Base-by-base conservation (phyloP, 306 rosid species). In the Sindora glabra region DNA sequence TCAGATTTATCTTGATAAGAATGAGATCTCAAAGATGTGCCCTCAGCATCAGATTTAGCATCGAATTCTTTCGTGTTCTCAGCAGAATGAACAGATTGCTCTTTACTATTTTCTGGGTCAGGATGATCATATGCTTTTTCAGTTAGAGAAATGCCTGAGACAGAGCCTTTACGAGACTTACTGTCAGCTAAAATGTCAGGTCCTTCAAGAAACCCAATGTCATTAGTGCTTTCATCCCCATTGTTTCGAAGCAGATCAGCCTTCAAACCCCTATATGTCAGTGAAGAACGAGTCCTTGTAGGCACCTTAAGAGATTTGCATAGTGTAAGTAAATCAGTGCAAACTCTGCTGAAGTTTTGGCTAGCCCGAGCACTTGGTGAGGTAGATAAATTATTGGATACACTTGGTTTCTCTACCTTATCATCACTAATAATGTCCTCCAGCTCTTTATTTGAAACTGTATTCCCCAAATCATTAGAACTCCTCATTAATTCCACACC, bases 231-330 rank as follows among this genome's bases (percentile, higher is more conserved):
- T 46, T 54, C 83, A 22, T 17, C 65, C 67, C 59, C 83, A 26
- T 17, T 30, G 54, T 66, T 72, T 59, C 24, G 62, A 57, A 47
- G 56, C 3, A 71, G 53, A 62, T 61, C 81, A 67, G 62, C 74
- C 79, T 83, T 85, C 56, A 71, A 50, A 76, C 46, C 59, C 78
- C 72, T 91, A 44, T 54, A 54, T 3, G 71, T 42, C 75, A 79
- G 64, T 30, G 87, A 77, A 39, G 96, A 81, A 48, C 98, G 96
- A 1, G 62, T 83, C 72, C 68, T 85, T 14, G 98, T 87, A 56
- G 98, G 98, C 46, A 85, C 86, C 86, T 85, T 88, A 23, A 81
- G 77, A 67, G 77, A 85, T 54, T 80, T 83, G 71, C 91, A 83
- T 0, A 81, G 68, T 10, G 85, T 77, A 42, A 85, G 75, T 27